Evolutionary conservation across 352 stramenopile genomes (phyloP), one percentile per base, ranked within the genome.

Genomic region (Phytophthora aleatoria): DNA sequence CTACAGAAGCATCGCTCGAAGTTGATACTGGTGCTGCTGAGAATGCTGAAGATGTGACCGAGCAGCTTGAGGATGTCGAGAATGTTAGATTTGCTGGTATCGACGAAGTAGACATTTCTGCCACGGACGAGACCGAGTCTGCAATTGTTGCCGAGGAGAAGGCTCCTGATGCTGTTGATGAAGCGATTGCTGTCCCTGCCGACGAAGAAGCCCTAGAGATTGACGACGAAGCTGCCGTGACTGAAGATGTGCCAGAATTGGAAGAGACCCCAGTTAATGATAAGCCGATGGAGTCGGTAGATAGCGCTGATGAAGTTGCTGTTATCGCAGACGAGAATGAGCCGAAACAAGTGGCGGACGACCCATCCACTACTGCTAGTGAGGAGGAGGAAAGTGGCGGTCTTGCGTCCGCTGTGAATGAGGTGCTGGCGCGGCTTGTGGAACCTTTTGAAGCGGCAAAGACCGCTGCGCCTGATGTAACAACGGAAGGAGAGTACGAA

Each of bases 341-440:
- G 15, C 41, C 12, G 27, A 33, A 61, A 16, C 16, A 50, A 50
- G 48, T 52, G 26, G 43, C 31, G 12, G 50, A 41, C 13, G 44
- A 64, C 12, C 26, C 35, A 24, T 50, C 53, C 13, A 38, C 36
- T 39, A 42, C 33, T 57, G 20, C 43, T 52, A 43, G 8, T 43
- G 56, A 60, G 24, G 52, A 57, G 26, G 27, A 30, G 35, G 61
- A 52, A 50, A 53, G 15, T 44, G 48, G 44, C 26, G 56, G 67
- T 31, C 39, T 74, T 45, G 61, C 49, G 15, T 68, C 57, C 49
- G 57, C 55, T 50, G 57, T 74, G 31, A 74, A 74, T 50, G 67
- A 74, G 42, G 61, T 74, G 15, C 56, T 74, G 26, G 67, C 67
- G 26, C 55, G 61, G 15, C 61, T 74, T 47, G 67, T 74, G 26